Conservation (phyloP, 208 protist species). For the Trypanosoma cruzi region DNA sequence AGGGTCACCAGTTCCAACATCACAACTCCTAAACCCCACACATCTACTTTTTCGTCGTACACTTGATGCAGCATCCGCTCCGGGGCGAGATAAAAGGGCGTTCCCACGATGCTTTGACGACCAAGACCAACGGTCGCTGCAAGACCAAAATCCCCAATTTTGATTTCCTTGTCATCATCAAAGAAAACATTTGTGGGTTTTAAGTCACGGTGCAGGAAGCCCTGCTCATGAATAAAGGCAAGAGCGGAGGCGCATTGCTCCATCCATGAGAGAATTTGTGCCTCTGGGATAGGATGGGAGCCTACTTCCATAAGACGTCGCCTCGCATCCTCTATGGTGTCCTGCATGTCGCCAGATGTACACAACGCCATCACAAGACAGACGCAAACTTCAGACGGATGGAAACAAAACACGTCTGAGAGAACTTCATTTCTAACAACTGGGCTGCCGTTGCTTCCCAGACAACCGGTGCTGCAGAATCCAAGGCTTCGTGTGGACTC, state of each 20-base stretch:
- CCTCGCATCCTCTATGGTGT: conserved; percentile 53
- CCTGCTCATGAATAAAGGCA: conserved; percentile 81
- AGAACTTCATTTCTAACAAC: background rate
- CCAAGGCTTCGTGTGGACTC: conserved; percentile 8
- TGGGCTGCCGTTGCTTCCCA: background rate
- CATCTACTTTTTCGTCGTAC: conserved; percentile 87
- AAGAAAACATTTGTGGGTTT: conserved; percentile 94
- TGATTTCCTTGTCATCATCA: conserved; percentile 64
- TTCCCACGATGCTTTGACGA: conserved; percentile 75
- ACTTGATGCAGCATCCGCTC: conserved; percentile 86
- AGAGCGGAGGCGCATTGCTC: conserved; percentile 75
- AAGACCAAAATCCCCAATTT: conserved; percentile 92
- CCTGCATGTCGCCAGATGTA: conserved; percentile 71
- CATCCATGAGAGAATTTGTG: conserved; percentile 75
- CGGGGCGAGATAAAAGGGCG: conserved; percentile 92
- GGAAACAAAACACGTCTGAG: conserved; percentile 8
- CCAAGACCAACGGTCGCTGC: conserved; percentile 66
- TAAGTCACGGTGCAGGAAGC: conserved; percentile 88
- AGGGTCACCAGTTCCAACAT: conserved; percentile 82
- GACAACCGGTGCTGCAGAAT: conserved; percentile 29
- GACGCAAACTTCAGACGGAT: conserved; percentile 36
- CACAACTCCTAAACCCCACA: conserved; percentile 86
- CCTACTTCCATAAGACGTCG: conserved; percentile 74
- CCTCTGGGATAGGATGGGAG: conserved; percentile 59
- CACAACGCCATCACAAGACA: conserved; percentile 92